Evolutionary conservation across 495 filamentous ascomycete species (phyloP), one percentile per base, ranked within the genome.

Genomic region (Glutinoglossum americanum): DNA sequence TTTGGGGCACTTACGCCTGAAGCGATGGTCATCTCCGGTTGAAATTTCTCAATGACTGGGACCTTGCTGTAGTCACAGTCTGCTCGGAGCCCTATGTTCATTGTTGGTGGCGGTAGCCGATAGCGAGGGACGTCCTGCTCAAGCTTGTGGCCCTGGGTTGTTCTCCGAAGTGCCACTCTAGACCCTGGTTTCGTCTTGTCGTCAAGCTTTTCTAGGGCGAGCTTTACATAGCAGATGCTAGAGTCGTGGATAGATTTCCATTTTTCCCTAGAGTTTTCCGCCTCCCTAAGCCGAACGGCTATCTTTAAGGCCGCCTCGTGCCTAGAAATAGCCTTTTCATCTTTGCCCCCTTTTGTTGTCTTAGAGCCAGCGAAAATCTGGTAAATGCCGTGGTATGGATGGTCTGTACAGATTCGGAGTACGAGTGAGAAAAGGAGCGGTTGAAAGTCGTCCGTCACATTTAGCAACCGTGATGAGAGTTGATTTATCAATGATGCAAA

Each of bases 401-500:
- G 92, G 27, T 99, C 88, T 10, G 73, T 72, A 64, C 89, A 95
- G 57, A 97, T 92, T 11, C 81, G 75, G 59, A 81, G 76, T 15
- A 96, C 80, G 37, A 97, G 69, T 0, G 74, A 68, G 21, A 73
- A 79, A 17, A 99, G 76, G 4, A 89, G 71, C 19, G 67, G 66
- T 62, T 99, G 93, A 64, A 99, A 99, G 1, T 69, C 68, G 41
- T 76, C 73, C 3, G 67, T 57, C 26, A 78, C 74, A 61, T 89
- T 79, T 54, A 93, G 79, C 15, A 97, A 72, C 23, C 92, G 82
- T 13, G 92, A 97, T 3, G 88, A 87, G 19, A 97, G 78, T 66
- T 99, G 92, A 64, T 95, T 99, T 83, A 94, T 94, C 58, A 97
- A 69, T 19, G 85, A 70, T 1, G 85, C 92, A 65, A 99, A 95